Conservation (phyloP, 2,329 filamentous ascomycete genomes). For the Hypoxylon sp. region DNA sequence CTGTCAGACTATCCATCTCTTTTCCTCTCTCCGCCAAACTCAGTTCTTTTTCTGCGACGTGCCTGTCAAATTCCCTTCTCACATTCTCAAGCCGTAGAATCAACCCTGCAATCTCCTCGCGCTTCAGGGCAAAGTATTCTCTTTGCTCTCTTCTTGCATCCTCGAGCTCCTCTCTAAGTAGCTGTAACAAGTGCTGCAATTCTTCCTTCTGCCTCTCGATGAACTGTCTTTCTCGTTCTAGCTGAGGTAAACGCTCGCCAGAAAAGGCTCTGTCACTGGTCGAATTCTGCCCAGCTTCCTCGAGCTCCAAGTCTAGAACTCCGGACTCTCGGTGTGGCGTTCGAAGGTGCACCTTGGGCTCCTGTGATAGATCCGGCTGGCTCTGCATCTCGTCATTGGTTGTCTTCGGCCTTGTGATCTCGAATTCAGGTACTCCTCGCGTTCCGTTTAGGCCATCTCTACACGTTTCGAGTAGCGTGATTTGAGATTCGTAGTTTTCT, state of each 20-base stretch:
- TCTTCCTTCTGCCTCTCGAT: not conserved
- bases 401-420: not conserved
- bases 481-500: conserved; percentile 3
- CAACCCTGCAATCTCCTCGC: not conserved
- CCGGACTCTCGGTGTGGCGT: not conserved
- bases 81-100: conserved; percentile 1
- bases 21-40: not conserved
- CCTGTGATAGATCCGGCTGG: not conserved
- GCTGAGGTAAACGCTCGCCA: not conserved
- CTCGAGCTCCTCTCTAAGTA: not conserved
- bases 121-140: not conserved
- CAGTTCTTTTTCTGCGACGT: not conserved
- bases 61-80: not conserved
- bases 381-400: not conserved
- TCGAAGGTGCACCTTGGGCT: not conserved
- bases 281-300: not conserved
- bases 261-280: not conserved
- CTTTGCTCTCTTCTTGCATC: not conserved
- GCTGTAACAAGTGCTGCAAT: conserved; percentile 5
- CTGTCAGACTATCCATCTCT: conserved; percentile 4
- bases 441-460: not conserved
- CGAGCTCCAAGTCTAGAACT: not conserved
- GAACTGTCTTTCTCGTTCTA: conserved; percentile 4
- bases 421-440: not conserved
- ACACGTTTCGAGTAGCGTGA: not conserved